Percentiles rank a stretch among this genome's conserved stretches.
Conservation (phyloP, 2,329 filamentous ascomycete species). For the Aaosphaeria pasadenensis region DNA sequence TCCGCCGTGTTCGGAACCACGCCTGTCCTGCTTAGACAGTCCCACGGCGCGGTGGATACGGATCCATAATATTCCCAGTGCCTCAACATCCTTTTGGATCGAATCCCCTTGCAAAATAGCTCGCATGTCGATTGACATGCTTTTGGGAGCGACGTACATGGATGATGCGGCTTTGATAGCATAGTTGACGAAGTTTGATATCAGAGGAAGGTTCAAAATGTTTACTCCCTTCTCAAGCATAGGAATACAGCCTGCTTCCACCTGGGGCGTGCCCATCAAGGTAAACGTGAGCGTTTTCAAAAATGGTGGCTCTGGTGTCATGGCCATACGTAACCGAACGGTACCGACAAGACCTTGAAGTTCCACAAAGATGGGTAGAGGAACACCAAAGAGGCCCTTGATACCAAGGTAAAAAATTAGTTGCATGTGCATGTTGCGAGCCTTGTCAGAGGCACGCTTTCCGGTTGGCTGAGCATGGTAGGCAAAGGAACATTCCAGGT, state of each 20-base stretch:
- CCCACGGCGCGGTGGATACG: conserved; percentile 84
- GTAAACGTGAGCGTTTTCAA: conserved; percentile 90
- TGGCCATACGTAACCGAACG: conserved; percentile 74
- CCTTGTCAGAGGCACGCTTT: conserved; percentile 71
- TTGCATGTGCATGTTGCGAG: conserved; percentile 96
- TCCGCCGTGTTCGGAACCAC: conserved; percentile 79
- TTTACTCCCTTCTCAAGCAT: conserved; percentile 92
- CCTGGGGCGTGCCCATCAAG: conserved; percentile 88
- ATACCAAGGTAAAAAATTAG: conserved; percentile 90
- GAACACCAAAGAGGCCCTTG: conserved; percentile 84
- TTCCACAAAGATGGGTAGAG: conserved; percentile 84
- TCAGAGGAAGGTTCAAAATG: conserved; percentile 84
- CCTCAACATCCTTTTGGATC: conserved; percentile 83
- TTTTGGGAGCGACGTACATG: conserved; percentile 91
- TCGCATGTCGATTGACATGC: conserved; percentile 84
- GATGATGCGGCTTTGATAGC: conserved; percentile 74
- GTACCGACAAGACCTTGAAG: conserved; percentile 89
- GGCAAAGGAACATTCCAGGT: conserved; percentile 83
- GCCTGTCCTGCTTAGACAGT: conserved; percentile 85
- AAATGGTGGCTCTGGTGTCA: conserved; percentile 89
- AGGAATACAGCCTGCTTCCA: conserved; percentile 84
- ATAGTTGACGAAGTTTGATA: conserved; percentile 96
- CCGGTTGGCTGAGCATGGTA: conserved; percentile 82
- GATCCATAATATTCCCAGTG: conserved; percentile 87
- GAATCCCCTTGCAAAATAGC: conserved; percentile 90